Conservation (phyloP, 805 yeast species). For the Hanseniaspora mollemarum region DNA sequence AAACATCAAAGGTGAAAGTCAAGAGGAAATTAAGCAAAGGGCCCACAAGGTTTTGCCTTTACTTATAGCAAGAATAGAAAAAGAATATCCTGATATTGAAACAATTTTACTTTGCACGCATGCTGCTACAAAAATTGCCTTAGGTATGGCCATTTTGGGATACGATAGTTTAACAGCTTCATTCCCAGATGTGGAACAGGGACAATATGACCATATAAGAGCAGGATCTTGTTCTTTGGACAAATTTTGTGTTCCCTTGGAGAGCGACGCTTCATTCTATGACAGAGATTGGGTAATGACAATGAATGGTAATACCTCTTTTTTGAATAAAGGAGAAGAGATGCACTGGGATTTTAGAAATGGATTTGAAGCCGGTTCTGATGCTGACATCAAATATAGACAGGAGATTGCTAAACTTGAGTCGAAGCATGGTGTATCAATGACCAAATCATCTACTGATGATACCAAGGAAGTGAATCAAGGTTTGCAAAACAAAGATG, state of each 20-base stretch:
- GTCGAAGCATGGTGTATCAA: slow-evolving; percentile 17
- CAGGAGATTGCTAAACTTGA: slow-evolving; percentile 22
- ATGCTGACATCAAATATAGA: slow-evolving; percentile 63
- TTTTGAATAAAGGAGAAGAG: slow-evolving; percentile 69
- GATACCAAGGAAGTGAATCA: not conserved
- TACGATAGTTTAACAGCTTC: slow-evolving; percentile 27
- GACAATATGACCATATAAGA: slow-evolving; percentile 30
- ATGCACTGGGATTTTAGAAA: slow-evolving; percentile 83
- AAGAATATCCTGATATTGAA: slow-evolving; percentile 46
- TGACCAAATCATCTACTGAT: slow-evolving; percentile 2
- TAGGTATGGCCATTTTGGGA: slow-evolving; percentile 65
- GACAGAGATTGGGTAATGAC: slow-evolving; percentile 43
- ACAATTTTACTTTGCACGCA: slow-evolving; percentile 70
- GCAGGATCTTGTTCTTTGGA: slow-evolving; percentile 84
- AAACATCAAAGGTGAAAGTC: slow-evolving; percentile 59
- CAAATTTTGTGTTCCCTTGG: slow-evolving; percentile 35
- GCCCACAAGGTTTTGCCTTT: slow-evolving; percentile 42
- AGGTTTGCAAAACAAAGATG: slow-evolving; percentile 18
- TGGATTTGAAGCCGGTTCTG: slow-evolving; percentile 79
- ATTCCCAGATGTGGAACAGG: slow-evolving; percentile 4
- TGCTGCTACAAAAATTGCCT: slow-evolving; percentile 84
- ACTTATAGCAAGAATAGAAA: slow-evolving; percentile 49
- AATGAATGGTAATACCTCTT: slow-evolving; percentile 64
- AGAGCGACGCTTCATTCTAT: slow-evolving; percentile 16
- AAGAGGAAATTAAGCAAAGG: slow-evolving; percentile 55